Conservation (phyloP, 1,284 basidiomycete genomes). For the Ustilago loliicola region DNA sequence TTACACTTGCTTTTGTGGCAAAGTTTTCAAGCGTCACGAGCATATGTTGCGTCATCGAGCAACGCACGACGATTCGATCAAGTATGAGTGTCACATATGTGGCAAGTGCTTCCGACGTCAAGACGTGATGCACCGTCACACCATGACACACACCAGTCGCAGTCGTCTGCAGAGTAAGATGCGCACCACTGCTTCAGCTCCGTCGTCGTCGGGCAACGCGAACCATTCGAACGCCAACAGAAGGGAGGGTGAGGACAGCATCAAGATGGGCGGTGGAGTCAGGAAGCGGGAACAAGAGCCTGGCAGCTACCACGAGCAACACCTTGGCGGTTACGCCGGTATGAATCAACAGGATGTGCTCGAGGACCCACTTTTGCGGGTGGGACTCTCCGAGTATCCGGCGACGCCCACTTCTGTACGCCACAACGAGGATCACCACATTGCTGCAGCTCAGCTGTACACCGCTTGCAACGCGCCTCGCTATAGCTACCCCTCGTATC, state of each 20-base stretch:
- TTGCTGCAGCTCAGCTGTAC: slow-evolving; percentile 42
- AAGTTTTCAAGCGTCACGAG: slow-evolving; percentile 53
- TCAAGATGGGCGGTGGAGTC: background rate
- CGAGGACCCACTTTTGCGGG: slow-evolving; percentile 37
- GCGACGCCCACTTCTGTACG: slow-evolving; percentile 10
- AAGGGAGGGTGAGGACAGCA: background rate
- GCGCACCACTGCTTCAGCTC: slow-evolving; percentile 22
- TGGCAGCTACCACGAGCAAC: background rate
- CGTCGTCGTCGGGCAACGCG: slow-evolving; percentile 1
- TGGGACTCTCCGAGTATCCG: slow-evolving; percentile 36
- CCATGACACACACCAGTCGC: slow-evolving; percentile 43
- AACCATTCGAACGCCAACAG: background rate
- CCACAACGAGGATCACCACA: slow-evolving; percentile 43
- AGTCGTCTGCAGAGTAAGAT: slow-evolving; percentile 35
- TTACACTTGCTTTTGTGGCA: slow-evolving; percentile 51
- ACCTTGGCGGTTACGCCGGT: background rate
- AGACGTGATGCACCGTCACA: slow-evolving; percentile 57
- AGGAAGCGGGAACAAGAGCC: slow-evolving; percentile 22
- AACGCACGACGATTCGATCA: slow-evolving; percentile 50
- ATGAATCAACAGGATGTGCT: slow-evolving; percentile 17
- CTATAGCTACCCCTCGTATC: slow-evolving; percentile 18
- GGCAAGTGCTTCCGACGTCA: slow-evolving; percentile 54
- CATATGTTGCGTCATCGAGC: slow-evolving; percentile 55
- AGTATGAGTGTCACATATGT: slow-evolving; percentile 52
- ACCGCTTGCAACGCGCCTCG: slow-evolving; percentile 26